Base-by-base conservation (phyloP, 2,329 filamentous ascomycete genomes). In the Scedosporium dehoogii region DNA sequence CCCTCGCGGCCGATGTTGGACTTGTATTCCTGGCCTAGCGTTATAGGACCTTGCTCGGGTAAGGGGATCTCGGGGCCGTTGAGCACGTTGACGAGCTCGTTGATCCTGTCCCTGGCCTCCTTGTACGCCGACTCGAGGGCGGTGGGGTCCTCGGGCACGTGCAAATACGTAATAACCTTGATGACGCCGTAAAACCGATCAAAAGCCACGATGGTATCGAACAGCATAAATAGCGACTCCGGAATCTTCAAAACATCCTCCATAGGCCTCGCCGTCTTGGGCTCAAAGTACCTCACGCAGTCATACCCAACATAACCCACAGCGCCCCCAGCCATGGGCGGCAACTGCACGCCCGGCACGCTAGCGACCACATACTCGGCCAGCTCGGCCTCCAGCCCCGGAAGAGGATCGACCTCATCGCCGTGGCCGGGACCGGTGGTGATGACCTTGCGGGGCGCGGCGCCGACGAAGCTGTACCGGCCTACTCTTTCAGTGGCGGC, bases 291-390 rank as follows among this genome's bases (percentile, higher is more conserved):
- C 71, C 88, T 87, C 69, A 99, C 91, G 74, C 94, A 99, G 73
- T 99, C 94, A 72, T 99, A 99, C 61, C 92, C 92, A 5, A 97
- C 91, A 73, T 97, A 99, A 64, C 94, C 94, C 69, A 99, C 91
- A 12, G 92, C 94, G 59, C 94, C 94, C 48, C 92, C 94, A 0
- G 90, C 91, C 76, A 99, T 79, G 27, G 91, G 90, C 60, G 94
- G 94, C 44, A 99, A 81, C 69, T 84, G 84, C 70, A 97, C 78
- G 1, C 87, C 90, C 0, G 94, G 92, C 3, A 99, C 85, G 48
- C 90, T 84, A 41, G 92, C 89, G 66, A 97, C 90, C 27, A 90
- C 84, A 73, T 87, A 89, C 70, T 89, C 81, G 18, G 85, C 82
- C 55, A 99, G 83, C 76, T 97, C 92, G 66, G 84, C 79, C 76